Evolutionary conservation across 495 filamentous ascomycete species (phyloP).

Genomic region (Umbilicaria muhlenbergii): DNA sequence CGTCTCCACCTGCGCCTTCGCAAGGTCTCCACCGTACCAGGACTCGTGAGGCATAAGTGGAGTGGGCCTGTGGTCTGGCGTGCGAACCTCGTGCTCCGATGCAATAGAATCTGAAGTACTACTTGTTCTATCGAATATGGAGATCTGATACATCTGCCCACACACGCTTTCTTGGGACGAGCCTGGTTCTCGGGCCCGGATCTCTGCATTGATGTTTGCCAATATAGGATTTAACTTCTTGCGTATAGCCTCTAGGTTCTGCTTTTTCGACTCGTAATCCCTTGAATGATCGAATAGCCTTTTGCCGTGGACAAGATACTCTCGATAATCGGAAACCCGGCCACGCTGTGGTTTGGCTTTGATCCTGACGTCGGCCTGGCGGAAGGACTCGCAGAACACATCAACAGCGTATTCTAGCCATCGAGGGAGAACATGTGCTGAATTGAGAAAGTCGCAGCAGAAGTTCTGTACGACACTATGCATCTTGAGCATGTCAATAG

Average conservation of each 20-base stretch:
- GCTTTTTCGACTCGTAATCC: conserved; percentile 25
- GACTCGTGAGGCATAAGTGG: conserved; percentile 8
- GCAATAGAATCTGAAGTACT: conserved; percentile 42
- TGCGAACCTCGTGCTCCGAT: conserved; percentile 17
- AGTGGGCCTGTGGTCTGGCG: conserved; percentile 10
- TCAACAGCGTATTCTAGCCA: conserved; percentile 19
- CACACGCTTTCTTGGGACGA: conserved; percentile 31
- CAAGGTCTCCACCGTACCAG: conserved; percentile 7
- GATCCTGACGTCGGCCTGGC: conserved; percentile 13
- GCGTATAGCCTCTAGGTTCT: conserved; percentile 23
- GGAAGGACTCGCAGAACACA: conserved; percentile 23
- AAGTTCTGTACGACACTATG: conserved; percentile 71
- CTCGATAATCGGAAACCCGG: conserved; percentile 18
- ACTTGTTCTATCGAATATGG: conserved; percentile 58
- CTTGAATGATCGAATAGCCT: conserved; percentile 23
- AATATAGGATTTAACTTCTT: conserved; percentile 31
- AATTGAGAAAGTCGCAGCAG: conserved; percentile 51
- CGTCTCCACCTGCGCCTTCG: conserved; percentile 7
- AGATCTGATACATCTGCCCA: conserved; percentile 32
- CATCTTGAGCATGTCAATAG: conserved; percentile 56
- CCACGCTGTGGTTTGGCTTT: conserved; percentile 6
- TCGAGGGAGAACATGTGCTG: conserved; percentile 23
- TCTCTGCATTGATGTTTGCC: conserved; percentile 37
- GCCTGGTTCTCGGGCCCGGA: conserved; percentile 37
- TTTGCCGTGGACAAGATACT: conserved; percentile 24